phyloP scores from a whole-genome alignment of 139 green algal genomes.

The Deuterostichococcus epilithicus region DNA sequence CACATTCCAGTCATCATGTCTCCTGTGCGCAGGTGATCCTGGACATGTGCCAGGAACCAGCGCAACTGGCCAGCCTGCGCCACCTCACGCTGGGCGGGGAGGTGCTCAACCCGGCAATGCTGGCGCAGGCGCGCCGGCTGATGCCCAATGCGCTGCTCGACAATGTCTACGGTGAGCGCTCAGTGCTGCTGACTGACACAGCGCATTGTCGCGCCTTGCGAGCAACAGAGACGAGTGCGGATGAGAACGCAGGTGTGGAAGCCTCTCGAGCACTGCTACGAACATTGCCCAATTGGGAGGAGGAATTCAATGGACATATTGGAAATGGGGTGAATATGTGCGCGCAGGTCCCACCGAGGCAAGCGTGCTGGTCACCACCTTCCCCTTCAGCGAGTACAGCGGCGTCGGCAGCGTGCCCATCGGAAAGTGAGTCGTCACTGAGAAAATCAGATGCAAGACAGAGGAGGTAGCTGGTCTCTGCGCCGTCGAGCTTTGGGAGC shows the following conservation, averaged over 20 bases:
- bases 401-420: slow-evolving; percentile 20
- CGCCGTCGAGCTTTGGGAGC: no score
- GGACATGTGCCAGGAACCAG: background rate
- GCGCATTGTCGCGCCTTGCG: no score
- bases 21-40: background rate
- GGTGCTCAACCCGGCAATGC: slow-evolving; percentile 1
- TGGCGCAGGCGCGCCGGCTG: background rate
- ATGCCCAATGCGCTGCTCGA: background rate
- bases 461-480: no score
- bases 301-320: background rate
- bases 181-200: no score
- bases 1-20: no score
- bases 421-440: no score
- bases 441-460: no score
- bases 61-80: background rate
- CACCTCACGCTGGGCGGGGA: background rate
- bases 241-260: no score
- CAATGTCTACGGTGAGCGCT: slow-evolving; percentile 3
- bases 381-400: slow-evolving; percentile 3
- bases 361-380: slow-evolving; percentile 6
- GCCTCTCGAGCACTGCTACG: no score
- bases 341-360: slow-evolving; percentile 12
- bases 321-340: background rate
- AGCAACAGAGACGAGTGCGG: no score
- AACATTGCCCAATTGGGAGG: no score